Evolutionary conservation across 2,329 filamentous ascomycete species (phyloP).

Genomic region (Talaromyces sp.): DNA sequence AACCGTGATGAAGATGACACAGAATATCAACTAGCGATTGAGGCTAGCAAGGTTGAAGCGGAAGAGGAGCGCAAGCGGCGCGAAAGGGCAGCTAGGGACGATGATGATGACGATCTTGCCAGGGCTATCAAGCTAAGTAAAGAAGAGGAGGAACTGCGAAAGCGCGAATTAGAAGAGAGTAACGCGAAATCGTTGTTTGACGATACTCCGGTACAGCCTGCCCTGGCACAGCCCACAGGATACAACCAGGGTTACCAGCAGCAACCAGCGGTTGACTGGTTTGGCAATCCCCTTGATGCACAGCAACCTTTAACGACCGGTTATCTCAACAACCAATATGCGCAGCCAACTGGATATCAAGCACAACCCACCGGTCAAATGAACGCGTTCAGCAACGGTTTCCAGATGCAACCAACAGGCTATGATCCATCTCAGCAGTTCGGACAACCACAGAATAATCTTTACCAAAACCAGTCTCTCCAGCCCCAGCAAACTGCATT

Average conservation of each 20-base stretch:
- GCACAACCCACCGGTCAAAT: constrained; percentile 62
- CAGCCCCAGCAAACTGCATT: constrained; percentile 58
- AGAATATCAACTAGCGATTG: constrained; percentile 83
- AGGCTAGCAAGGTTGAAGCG: constrained; percentile 91
- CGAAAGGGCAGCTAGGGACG: constrained; percentile 47
- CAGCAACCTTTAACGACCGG: constrained; percentile 65
- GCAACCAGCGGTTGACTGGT: constrained; percentile 93
- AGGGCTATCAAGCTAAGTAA: constrained; percentile 94
- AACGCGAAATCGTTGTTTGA: constrained; percentile 88
- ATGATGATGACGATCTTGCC: constrained; percentile 80
- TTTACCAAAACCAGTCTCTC: constrained; percentile 48
- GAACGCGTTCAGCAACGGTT: constrained; percentile 64
- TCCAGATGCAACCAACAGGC: constrained; percentile 61
- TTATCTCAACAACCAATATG: constrained; percentile 62
- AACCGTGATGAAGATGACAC: constrained; percentile 75
- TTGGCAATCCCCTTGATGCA: constrained; percentile 86
- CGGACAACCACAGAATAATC: constrained; percentile 36
- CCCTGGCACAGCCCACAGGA: constrained; percentile 74
- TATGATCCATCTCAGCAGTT: constrained; percentile 55
- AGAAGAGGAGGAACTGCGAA: constrained; percentile 80
- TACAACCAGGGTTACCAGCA: constrained; percentile 98
- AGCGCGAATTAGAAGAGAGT: constrained; percentile 77
- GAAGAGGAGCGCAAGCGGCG: constrained; percentile 82
- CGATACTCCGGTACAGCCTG: constrained; percentile 58
- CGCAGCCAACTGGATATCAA: constrained; percentile 70